Percentiles rank a stretch among this genome's conserved stretches.
Evolutionary conservation across 2,329 filamentous ascomycete species (phyloP).

Genomic region (Colletotrichum tropicicola): DNA sequence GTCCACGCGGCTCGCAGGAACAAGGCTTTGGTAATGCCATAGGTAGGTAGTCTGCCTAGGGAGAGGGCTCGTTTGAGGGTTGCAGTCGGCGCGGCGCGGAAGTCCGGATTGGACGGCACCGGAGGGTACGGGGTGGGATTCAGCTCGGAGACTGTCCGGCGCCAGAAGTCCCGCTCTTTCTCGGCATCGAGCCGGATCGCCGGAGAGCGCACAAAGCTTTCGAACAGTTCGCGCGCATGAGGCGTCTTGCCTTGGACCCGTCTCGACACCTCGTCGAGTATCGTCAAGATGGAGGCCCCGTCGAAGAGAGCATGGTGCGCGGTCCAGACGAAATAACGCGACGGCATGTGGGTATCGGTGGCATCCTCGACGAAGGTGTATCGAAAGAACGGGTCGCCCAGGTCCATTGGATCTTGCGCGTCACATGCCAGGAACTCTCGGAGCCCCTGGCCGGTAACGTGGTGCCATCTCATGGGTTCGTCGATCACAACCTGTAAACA

Average conservation of each 20-base stretch:
- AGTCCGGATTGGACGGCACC: neutral
- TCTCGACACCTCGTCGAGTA: neutral
- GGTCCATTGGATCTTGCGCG: no score
- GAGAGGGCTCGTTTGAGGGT: neutral
- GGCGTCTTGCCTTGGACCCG: neutral
- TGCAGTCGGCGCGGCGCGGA: constrained; percentile 7
- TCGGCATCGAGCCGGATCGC: neutral
- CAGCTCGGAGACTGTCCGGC: neutral
- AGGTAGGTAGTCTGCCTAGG: neutral
- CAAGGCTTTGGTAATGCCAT: constrained; percentile 28
- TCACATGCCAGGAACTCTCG: constrained; percentile 44
- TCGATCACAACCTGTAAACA: no score
- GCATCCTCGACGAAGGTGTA: no score
- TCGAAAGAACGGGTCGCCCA: no score
- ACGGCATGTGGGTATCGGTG: constrained; percentile 32
- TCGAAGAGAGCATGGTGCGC: constrained; percentile 29
- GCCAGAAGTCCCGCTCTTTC: neutral
- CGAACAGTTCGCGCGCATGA: neutral
- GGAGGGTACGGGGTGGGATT: neutral
- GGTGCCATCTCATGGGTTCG: no score
- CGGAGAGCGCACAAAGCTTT: neutral
- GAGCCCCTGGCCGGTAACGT: no score
- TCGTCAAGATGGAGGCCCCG: constrained; percentile 14
- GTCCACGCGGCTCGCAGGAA: constrained; percentile 38
- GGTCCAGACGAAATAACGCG: constrained; percentile 36